A percentile compares a stretch with the other conserved stretches of the same genome.
Evolutionary conservation across 306 rosid species (phyloP).

Genomic region (Corylus avellana): DNA sequence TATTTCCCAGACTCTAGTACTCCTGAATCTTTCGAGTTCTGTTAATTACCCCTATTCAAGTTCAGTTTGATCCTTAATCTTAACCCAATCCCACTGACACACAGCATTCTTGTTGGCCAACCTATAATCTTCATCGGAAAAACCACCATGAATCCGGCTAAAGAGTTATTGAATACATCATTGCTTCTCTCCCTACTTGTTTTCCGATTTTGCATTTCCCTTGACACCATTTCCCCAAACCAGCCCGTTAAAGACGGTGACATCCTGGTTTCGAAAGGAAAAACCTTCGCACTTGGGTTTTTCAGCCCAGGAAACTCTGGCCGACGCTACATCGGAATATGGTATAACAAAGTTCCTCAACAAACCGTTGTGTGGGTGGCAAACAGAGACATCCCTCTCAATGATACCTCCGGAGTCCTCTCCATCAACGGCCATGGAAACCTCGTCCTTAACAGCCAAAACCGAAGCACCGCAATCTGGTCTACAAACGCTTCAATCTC

Average conservation of each 20-base stretch:
- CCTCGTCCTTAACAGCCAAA: conserved; percentile 17
- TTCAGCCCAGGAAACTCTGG: conserved; percentile 50
- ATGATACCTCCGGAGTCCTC: conserved; percentile 36
- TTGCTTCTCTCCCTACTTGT: conserved; percentile 5
- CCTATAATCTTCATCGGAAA: conserved; percentile 10
- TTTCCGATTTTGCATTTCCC: conserved; percentile 14
- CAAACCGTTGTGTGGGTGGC: conserved; percentile 55
- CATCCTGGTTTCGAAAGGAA: conserved; percentile 15
- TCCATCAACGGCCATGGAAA: conserved; percentile 33
- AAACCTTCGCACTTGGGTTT: conserved; percentile 55
- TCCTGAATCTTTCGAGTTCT: no score
- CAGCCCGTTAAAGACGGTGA: conserved; percentile 26
- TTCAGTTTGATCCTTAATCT: no score
- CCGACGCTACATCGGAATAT: conserved; percentile 47
- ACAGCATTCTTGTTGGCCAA: no score
- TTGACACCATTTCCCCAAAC: conserved; percentile 20
- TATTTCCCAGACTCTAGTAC: no score
- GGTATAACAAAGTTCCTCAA: conserved; percentile 38
- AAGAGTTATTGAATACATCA: background rate
- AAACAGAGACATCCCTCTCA: conserved; percentile 43
- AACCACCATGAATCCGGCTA: background rate
- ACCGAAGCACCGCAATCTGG: conserved; percentile 6
- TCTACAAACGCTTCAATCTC: background rate
- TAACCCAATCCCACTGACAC: no score
- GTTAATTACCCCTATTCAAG: no score